Evolutionary conservation across 2,329 filamentous ascomycete genomes (phyloP), one percentile per base, ranked within the genome.

Genomic region (Aureobasidium namibiae): DNA sequence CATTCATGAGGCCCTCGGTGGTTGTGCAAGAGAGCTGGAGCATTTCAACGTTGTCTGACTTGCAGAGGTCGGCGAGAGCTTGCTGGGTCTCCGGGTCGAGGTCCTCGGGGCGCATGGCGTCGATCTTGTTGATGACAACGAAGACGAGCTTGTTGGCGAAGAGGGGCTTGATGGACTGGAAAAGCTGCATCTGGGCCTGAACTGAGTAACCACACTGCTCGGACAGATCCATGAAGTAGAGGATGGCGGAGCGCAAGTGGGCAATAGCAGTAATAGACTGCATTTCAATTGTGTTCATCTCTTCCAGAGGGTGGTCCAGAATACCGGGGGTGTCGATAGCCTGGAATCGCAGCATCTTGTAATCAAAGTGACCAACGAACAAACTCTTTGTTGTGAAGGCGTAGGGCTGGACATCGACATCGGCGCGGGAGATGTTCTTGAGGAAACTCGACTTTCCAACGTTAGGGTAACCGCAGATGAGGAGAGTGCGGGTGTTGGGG

Each of bases 221-320:
- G 23, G 89, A 95, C 62, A 96, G 80, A 79, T 97, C 92, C 89
- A 97, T 96, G 72, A 97, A 97, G 76, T 97, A 97, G 61, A 97
- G 80, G 64, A 99, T 95, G 60, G 92, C 92, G 42, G 92, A 95
- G 68, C 92, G 85, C 71, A 99, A 80, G 79, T 99, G 95, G 54
- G 94, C 94, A 77, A 99, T 96, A 11, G 95, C 94, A 18, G 92
- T 97, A 66, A 99, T 96, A 63, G 89, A 89, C 80, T 97, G 94
- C 90, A 97, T 97, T 76, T 99, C 94, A 71, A 99, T 99, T 3
- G 94, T 97, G 78, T 96, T 96, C 94, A 97, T 99, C 78, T 97
- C 94, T 76, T 97, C 94, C 9, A 99, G 84, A 36, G 92, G 92
- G 73, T 99, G 94, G 68, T 99, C 94, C 62, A 99, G 79, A 66